Evolutionary conservation across 2,329 filamentous ascomycete genomes (phyloP), one percentile per base, ranked within the genome.

Genomic region (Fusarium stilboides): DNA sequence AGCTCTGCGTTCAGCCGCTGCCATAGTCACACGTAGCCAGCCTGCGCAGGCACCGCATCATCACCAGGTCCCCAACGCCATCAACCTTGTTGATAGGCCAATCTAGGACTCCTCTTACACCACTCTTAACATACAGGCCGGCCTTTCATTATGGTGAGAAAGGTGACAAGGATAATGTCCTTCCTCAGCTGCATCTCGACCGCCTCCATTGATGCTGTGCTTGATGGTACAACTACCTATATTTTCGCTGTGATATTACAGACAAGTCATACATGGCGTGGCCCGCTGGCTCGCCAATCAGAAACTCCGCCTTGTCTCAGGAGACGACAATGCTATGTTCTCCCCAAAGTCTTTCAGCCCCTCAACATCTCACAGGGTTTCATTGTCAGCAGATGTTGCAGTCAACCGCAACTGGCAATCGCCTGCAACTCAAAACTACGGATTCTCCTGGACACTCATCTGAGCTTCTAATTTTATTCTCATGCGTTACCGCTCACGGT

Each of bases 11-110:
- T 60, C 65, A 71, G 57, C 70, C 70, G 72, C 46, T 74, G 46
- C 57, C 57, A 66, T 72, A 42, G 68, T 57, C 62, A 71, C 72
- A 74, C 72, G 72, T 74, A 74, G 61, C 65, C 56, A 61, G 56
- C 53, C 55, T 45, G 44, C 42, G 64, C 42, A 50, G 31, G 28
- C 36, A 51, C 45, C 51, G 34, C 50, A 56, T 65, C 54, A 64
- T 64, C 55, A 63, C 57, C 61, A 52, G 53, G 47, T 43, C 57
- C 54, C 55, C 57, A 45, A 60, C 57, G 53, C 65, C 59, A 70
- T 65, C 56, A 42, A 26, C 36, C 50, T 53, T 55, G 39, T 37
- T 56, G 58, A 73, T 68, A 65, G 71, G 67, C 39, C 69, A 71
- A 71, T 69, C 49, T 31, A 58, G 34, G 37, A 36, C 33, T 47